Base-by-base conservation (phyloP, 1,139 yeast species). In the Debaryomyces subglobosus region DNA sequence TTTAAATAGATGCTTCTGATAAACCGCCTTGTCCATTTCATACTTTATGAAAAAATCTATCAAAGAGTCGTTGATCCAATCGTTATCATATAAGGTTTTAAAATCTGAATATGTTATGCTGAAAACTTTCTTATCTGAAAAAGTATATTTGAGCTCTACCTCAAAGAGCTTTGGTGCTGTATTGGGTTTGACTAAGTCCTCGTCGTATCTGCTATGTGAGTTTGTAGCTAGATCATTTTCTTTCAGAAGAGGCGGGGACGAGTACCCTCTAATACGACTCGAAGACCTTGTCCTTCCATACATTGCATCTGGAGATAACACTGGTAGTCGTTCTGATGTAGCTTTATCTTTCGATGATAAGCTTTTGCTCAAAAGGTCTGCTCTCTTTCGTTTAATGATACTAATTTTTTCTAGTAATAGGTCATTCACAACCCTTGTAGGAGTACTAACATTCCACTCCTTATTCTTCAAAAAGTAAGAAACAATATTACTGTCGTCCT, bases 31-130 rank as follows among this genome's bases (percentile, higher is more conserved):
- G 30, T 84, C 84, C 6, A 77, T 66, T 54, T 78, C 81, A 60
- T 77, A 85, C 50, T 80, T 81, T 23, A 85, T 71, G 58, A 86
- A 86, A 60, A 87, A 87, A 61, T 87, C 95, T 43, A 87, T 82
- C 39, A 87, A 72, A 0, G 84, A 75, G 57, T 87, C 95, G 62
- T 87, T 87, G 29, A 87, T 80, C 95, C 95, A 87, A 53, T 84
- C 85, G 47, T 82, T 81, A 55, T 83, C 81, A 60, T 83, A 84
- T 5, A 87, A 69, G 35, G 92, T 85, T 54, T 79, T 79, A 63
- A 84, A 87, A 61, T 87, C 95, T 25, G 80, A 72, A 52, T 78
- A 77, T 1, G 80, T 72, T 4, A 87, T 77, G 5, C 78, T 74
- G 52, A 85, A 78, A 2, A 63, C 61, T 12, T 77, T 71, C 6